Base-by-base conservation (phyloP, 2,329 filamentous ascomycete genomes). In the Colletotrichum gigasporum region DNA sequence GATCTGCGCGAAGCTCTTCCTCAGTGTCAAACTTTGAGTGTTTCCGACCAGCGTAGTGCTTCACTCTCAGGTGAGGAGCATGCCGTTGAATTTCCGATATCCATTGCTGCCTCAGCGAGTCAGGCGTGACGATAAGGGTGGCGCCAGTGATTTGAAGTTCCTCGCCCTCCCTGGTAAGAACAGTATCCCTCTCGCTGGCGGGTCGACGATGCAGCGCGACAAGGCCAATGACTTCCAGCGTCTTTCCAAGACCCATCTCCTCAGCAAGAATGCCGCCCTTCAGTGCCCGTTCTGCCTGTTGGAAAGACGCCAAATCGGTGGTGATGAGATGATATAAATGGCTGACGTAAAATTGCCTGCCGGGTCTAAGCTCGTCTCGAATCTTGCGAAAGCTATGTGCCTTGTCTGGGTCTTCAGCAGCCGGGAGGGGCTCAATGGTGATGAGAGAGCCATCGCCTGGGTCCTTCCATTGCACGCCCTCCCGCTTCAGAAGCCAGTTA, bases 181-280 rank as follows among this genome's bases (percentile, higher is more conserved):
- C 14, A 74, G 63, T 16, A 5, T 54, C 35, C 7, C 18, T 16
- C 10, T 62, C 51, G 5, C 35, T 22, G 59, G 51, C 14, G 70
- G 72, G 28, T 6, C 85, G 83, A 37, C 74, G 80, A 71, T 95
- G 87, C 22, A 91, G 79, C 7, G 87, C 80, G n/a, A 94, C 86
- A 10, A 95, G 80, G 4, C 89, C 85, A 44, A 94, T 87, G 2
- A 92, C 82, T 76, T 95, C 92, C 3, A 94, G 81, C 0, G 92
- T 95, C 74, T 95, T 95, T 2, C 92, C 92, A 1, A 95, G 79
- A 0, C 92, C 92, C 92, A 95, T 95, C 74, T 95, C 92, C 71
- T 95, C 92, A 0, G 91, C 88, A 5, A 95, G 78, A 48, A 93
- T 89, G 0, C 91, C 91, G 11, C 88, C 87, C 45, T 76, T 82